These are phyloP conservation scores for Mucor indicus DNA, from an alignment of 371 early-diverging fungal genomes.

Conservation along the genomic window DNA sequence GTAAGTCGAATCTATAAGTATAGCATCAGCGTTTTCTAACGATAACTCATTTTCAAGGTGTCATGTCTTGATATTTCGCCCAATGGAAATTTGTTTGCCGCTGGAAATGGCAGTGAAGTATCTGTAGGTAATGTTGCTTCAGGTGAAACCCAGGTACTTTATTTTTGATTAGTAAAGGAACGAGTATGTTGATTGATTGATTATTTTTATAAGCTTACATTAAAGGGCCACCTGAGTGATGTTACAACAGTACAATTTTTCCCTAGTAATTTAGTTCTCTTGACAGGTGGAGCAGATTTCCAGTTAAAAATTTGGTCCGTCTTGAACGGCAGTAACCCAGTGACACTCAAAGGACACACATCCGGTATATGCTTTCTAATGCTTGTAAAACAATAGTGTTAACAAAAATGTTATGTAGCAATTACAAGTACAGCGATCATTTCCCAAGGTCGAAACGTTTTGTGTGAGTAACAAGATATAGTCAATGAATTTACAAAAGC, in stretches of 20 bases:
- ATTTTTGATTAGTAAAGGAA: not conserved
- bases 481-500: not conserved
- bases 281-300: conserved; percentile 72
- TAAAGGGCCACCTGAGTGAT: conserved; percentile 68
- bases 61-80: conserved; percentile 52
- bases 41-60: conserved; percentile 25
- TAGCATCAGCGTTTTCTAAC: not conserved
- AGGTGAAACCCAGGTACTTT: conserved; percentile 36
- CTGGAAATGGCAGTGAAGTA: conserved; percentile 38
- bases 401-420: conserved; percentile 33
- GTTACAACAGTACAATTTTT: conserved; percentile 67
- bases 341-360: conserved; percentile 68
- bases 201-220: conserved; percentile 28
- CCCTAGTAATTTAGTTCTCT: conserved; percentile 70
- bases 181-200: not conserved
- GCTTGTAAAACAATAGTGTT: too few species aligned
- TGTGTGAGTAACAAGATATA: conserved; percentile 38
- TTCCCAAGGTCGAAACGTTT: conserved; percentile 51
- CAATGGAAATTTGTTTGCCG: conserved; percentile 52
- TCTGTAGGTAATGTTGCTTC: conserved; percentile 38
- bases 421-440: conserved; percentile 59
- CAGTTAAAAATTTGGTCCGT: conserved; percentile 73
- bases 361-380: too few species aligned
- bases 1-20: conserved; percentile 10
- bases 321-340: conserved; percentile 71